phyloP scores from a whole-genome alignment of 306 rosid genomes.

The Cyclanthera cordifolia region DNA sequence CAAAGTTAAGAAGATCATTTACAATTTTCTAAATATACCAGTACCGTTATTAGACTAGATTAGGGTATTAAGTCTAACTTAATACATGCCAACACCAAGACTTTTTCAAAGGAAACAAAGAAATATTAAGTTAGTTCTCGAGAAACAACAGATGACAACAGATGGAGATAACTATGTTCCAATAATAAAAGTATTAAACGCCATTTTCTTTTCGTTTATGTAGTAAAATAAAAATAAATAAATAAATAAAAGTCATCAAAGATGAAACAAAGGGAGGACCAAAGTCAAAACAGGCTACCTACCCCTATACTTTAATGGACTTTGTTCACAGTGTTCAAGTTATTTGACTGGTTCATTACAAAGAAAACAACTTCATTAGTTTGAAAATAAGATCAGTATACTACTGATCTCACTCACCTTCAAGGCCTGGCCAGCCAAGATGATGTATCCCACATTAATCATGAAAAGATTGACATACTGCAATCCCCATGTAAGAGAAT shows the following conservation, averaged over 20 bases:
- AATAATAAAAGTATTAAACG: too few relatives aligned
- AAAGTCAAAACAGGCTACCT: neutral
- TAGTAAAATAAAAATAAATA: too few relatives aligned
- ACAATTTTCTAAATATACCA: neutral
- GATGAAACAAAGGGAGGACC: neutral
- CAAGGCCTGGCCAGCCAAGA: slow-evolving; percentile 84
- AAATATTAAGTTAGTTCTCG: neutral
- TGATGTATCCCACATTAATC: slow-evolving; percentile 78
- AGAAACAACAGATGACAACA: neutral
- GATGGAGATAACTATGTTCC: too few relatives aligned
- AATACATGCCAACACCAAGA: neutral
- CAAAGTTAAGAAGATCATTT: neutral
- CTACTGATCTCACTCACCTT: slow-evolving; percentile 38
- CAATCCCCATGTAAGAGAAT: slow-evolving; percentile 72
- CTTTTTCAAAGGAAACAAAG: too few relatives aligned
- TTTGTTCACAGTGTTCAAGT: neutral
- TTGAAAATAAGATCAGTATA: neutral
- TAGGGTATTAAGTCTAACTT: neutral
- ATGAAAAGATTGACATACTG: slow-evolving; percentile 90
- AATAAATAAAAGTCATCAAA: too few relatives aligned
- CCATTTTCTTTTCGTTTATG: neutral
- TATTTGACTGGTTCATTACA: neutral
- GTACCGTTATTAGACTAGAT: neutral
- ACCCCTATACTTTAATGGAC: neutral
- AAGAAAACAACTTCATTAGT: slow-evolving; percentile 2